Evolutionary conservation across 2,329 filamentous ascomycete genomes (phyloP).

Genomic region (Ceratocystis alfenasii): DNA sequence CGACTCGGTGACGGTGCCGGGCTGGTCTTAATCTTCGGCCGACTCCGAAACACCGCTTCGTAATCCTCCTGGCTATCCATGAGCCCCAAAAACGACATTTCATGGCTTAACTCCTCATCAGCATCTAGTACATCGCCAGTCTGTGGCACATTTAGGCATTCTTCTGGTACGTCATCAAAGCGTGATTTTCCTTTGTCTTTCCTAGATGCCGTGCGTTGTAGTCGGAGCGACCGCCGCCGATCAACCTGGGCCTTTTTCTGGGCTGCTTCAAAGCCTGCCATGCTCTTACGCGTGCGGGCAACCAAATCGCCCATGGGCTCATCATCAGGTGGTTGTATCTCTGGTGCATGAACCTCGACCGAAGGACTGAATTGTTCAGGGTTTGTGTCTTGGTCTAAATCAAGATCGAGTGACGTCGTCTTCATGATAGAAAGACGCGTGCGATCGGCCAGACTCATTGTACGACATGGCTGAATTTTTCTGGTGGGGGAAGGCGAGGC

Average conservation of each 20-base stretch:
- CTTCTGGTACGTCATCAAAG: conserved; percentile 34
- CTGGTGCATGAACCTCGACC: conserved; percentile 21
- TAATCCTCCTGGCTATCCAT: conserved; percentile 60
- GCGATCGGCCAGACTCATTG: conserved; percentile 59
- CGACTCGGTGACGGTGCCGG: conserved; percentile 44
- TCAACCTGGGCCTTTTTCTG: conserved; percentile 50
- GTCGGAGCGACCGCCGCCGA: conserved; percentile 36
- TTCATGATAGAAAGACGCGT: conserved; percentile 71
- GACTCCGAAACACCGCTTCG: conserved; percentile 71
- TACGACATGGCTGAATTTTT: conserved; percentile 38
- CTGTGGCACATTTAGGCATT: conserved; percentile 22
- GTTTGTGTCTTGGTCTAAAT: conserved; percentile 27
- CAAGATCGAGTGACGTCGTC: conserved; percentile 31
- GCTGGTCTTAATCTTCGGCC: conserved; percentile 68
- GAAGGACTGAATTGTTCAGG: conserved; percentile 24
- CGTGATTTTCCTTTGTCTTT: conserved; percentile 32
- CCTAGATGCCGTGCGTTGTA: conserved; percentile 15
- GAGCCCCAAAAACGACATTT: conserved; percentile 51
- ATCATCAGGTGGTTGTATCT: conserved; percentile 17
- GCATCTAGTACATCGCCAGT: conserved; percentile 24
- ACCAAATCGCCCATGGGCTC: conserved; percentile 39
- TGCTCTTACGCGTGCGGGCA: conserved; percentile 47
- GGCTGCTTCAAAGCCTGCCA: conserved; percentile 50
- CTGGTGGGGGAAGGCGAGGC: conserved; percentile 48
- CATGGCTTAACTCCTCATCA: conserved; percentile 25